These are phyloP conservation scores for Neurospora sublineolata DNA, from an alignment of 495 filamentous ascomycete genomes.

Conservation along the genomic window DNA sequence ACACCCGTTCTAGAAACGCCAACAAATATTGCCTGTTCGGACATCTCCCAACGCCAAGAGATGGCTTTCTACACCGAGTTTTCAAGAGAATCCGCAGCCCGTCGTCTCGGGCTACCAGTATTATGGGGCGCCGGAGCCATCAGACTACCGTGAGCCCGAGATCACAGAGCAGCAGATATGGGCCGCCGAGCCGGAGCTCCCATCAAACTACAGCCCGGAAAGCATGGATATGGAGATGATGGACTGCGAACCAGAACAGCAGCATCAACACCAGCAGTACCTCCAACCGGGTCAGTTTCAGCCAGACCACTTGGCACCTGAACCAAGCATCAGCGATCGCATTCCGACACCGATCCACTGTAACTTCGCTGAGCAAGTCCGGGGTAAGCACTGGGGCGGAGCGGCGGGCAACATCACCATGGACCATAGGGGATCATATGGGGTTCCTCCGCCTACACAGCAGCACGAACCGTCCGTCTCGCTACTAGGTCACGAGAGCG, in stretches of 20 bases:
- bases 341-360: slow-evolving; percentile 46
- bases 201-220: slow-evolving; percentile 2
- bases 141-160: slow-evolving; percentile 21
- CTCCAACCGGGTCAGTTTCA: slow-evolving; percentile 22
- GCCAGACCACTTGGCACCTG: slow-evolving; percentile 12
- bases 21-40: slow-evolving; percentile 34
- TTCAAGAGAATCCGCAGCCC: slow-evolving; percentile 13
- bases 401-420: slow-evolving; percentile 12
- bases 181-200: slow-evolving; percentile 18
- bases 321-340: slow-evolving; percentile 22
- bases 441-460: slow-evolving; percentile 22
- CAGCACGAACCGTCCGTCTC: slow-evolving; percentile 6
- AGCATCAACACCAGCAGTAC: slow-evolving; percentile 19
- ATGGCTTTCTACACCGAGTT: slow-evolving; percentile 24
- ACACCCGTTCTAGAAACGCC: slow-evolving; percentile 29
- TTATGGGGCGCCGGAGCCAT: slow-evolving; percentile 25
- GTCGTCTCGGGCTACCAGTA: slow-evolving; percentile 9
- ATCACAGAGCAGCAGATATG: slow-evolving; percentile 8
- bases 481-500: slow-evolving; percentile 15
- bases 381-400: slow-evolving; percentile 30
- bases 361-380: slow-evolving; percentile 34
- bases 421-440: not conserved
- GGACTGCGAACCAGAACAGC: slow-evolving; percentile 35
- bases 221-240: slow-evolving; percentile 12
- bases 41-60: slow-evolving; percentile 30